Evolutionary conservation across 805 yeast genomes (phyloP).

Genomic region (Kazachstania martiniae): DNA sequence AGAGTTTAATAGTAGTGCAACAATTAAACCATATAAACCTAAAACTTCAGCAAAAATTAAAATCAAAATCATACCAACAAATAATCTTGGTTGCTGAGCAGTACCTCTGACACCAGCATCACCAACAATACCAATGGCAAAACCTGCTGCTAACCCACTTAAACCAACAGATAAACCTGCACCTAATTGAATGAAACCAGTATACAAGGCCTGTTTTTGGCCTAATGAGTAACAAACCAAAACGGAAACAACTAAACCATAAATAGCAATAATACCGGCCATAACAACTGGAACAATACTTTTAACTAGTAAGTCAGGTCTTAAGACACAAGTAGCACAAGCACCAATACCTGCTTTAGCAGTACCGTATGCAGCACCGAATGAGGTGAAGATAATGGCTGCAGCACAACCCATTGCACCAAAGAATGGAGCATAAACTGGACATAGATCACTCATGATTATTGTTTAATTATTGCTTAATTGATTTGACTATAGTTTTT

Average conservation of each 20-base stretch:
- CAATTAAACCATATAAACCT: conserved; percentile 97
- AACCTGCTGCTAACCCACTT: conserved; percentile 96
- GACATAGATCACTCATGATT: conserved; percentile 29
- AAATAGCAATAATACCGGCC: conserved; percentile 99
- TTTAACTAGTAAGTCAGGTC: conserved; percentile 92
- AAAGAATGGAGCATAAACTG: conserved; percentile 72
- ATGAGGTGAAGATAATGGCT: conserved; percentile 96
- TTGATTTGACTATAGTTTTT: no score
- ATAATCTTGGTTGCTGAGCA: conserved; percentile 95
- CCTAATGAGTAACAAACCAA: conserved; percentile 81
- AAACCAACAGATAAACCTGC: conserved; percentile 97
- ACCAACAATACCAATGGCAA: conserved; percentile 98
- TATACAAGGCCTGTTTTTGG: conserved; percentile 87
- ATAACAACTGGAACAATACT: conserved; percentile 94
- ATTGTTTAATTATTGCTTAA: not conserved
- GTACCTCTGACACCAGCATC: conserved; percentile 99
- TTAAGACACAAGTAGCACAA: conserved; percentile 93
- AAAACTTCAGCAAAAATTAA: conserved; percentile 98
- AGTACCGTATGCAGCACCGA: conserved; percentile 98
- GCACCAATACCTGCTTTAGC: conserved; percentile 99
- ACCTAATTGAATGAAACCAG: conserved; percentile 96
- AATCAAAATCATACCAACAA: conserved; percentile 96
- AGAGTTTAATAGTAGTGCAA: conserved; percentile 93
- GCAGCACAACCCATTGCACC: conserved; percentile 99
- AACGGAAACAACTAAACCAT: conserved; percentile 93